phyloP scores from a whole-genome alignment of 2,329 filamentous ascomycete genomes.

The Aspergillus fumigatus region DNA sequence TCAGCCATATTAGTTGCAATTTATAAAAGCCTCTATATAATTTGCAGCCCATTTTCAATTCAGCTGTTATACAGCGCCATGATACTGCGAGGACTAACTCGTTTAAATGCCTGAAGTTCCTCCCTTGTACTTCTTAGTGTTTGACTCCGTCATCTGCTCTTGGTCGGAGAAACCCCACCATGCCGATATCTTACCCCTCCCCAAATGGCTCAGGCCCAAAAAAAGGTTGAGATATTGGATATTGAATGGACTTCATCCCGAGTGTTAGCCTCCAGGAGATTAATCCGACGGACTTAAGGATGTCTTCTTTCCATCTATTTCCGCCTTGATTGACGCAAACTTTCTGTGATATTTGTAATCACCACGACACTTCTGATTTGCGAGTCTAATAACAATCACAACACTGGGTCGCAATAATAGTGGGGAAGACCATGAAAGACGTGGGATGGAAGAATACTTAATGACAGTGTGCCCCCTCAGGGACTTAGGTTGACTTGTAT shows the following conservation, averaged over 20 bases:
- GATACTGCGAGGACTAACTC: not conserved
- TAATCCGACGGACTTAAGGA: not conserved
- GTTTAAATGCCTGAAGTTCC: not conserved
- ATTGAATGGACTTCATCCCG: not conserved
- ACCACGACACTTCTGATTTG: not conserved
- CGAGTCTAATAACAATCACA: not conserved
- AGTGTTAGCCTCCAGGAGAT: not conserved
- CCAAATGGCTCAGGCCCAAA: not conserved
- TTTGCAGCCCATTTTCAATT: not conserved
- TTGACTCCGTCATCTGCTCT: not conserved
- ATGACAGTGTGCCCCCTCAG: not conserved
- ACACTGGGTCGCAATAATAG: not conserved
- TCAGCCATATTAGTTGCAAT: not conserved
- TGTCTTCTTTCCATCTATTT: not conserved
- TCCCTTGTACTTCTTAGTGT: not conserved
- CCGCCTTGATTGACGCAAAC: not conserved
- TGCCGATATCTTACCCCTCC: not conserved
- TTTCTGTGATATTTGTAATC: constrained; percentile 1
- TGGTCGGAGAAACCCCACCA: not conserved
- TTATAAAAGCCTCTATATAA: not conserved
- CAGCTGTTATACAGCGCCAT: not conserved
- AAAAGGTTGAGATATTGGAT: not conserved
- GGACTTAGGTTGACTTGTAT: not conserved
- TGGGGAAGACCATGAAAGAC: not conserved
- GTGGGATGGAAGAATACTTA: not conserved